Base-by-base conservation (phyloP, 257 asterid genomes). In the Nicotiana sylvestris region DNA sequence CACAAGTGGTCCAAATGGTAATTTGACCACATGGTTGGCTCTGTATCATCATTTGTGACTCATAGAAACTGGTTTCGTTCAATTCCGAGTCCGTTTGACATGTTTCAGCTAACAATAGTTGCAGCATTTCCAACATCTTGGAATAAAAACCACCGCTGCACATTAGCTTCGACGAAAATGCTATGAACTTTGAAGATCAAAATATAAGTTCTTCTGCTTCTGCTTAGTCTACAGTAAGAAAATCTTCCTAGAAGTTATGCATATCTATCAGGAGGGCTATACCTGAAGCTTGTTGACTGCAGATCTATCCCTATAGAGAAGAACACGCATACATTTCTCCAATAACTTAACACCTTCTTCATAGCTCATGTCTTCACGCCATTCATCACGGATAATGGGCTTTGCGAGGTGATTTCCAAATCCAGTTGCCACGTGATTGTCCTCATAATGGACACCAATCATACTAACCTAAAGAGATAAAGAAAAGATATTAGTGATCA, bases 291-390 rank as follows among this genome's bases (percentile, higher is more conserved):
- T 95, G 94, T 95, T 95, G 86, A 95, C 90, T 37, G 99, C 99
- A 62, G 99, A 95, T 88, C 98, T 89, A 83, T 95, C 99, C 65
- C 99, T 97, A 80, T 95, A 95, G 35, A 95, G 91, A 80, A 95
- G 99, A 88, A 95, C 99, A 6, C 96, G 94, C 99, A 94, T 92
- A 90, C 98, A 94, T 85, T 95, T 95, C 89, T 94, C 97, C 89
- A 95, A 89, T 74, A 95, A 76, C 83, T 88, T 91, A 13, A 95
- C 98, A 66, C 96, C 98, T 69, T 95, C 98, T 85, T 95, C 97
- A 88, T 88, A 95, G 57, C 93, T 95, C 90, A 95, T 68, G 88
- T 95, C 86, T 82, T 91, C 98, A 17, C 85, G 89, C 98, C 99
- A 95, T 87, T 95, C 98, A 49, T 92, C 97, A 43, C 97, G 97